phyloP scores from a whole-genome alignment of 164 flowering plant genomes.

The Warburgia ugandensis region DNA sequence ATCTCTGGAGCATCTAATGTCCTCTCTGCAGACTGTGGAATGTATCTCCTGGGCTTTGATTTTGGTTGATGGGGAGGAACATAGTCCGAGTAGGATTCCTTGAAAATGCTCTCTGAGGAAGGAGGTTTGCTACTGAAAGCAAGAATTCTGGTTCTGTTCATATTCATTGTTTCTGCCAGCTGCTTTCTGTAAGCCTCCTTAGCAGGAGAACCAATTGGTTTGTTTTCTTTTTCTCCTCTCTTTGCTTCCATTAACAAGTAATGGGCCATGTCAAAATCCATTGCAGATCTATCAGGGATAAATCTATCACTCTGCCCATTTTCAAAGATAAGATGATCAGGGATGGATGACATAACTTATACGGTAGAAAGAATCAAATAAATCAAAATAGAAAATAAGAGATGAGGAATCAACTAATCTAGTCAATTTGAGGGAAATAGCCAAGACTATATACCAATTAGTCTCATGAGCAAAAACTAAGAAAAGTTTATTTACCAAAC shows the following conservation, averaged over 20 bases:
- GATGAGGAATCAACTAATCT: no score
- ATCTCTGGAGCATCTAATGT: constrained; percentile 61
- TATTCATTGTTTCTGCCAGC: constrained; percentile 34
- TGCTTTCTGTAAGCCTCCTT: constrained; percentile 42
- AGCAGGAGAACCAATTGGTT: constrained; percentile 27
- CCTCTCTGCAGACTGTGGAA: constrained; percentile 61
- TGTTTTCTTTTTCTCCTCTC: constrained; percentile 39
- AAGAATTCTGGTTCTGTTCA: constrained; percentile 44
- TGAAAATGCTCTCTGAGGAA: constrained; percentile 19
- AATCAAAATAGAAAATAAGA: no score
- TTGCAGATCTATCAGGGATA: constrained; percentile 49
- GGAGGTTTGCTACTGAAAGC: constrained; percentile 57
- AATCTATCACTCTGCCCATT: constrained; percentile 53
- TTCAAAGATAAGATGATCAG: constrained; percentile 13
- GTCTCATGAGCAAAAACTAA: no score
- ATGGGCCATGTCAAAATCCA: constrained; percentile 46
- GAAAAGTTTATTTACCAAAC: no score
- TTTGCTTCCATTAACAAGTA: constrained; percentile 36
- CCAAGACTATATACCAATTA: no score
- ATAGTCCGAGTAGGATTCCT: constrained; percentile 12
- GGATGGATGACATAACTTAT: no score
- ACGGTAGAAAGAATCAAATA: no score
- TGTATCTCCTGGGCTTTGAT: constrained; percentile 39
- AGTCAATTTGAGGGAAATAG: no score
- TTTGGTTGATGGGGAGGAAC: constrained; percentile 14